A percentile compares a stretch with the other conserved stretches of the same genome.
Conservation (phyloP, 1,284 basidiomycete genomes). For the Ustilago sp. region DNA sequence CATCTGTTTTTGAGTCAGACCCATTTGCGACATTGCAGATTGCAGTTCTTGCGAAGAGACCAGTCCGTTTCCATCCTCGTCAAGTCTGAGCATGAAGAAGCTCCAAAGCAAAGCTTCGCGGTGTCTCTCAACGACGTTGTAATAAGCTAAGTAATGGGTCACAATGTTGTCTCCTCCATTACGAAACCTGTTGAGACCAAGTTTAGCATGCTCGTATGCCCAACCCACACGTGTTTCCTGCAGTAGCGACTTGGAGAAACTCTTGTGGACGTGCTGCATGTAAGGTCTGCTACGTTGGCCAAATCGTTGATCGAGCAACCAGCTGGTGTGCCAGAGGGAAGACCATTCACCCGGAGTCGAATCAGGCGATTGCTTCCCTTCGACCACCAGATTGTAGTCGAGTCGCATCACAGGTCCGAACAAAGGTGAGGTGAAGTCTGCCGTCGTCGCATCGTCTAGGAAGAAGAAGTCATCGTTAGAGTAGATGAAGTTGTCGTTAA, state of each 20-base stretch:
- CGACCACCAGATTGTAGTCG: conserved; percentile 42
- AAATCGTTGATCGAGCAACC: conserved; percentile 51
- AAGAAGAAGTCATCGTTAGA: conserved; percentile 63
- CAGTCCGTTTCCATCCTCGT: conserved; percentile 37
- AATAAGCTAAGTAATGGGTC: conserved; percentile 47
- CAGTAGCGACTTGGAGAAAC: conserved; percentile 36
- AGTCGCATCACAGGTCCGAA: conserved; percentile 56
- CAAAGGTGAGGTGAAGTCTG: conserved; percentile 48
- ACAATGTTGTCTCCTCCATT: conserved; percentile 42
- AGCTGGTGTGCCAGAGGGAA: conserved; percentile 33
- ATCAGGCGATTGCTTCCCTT: conserved; percentile 23
- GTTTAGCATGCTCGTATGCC: conserved; percentile 33
- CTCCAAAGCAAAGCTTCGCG: conserved; percentile 63
- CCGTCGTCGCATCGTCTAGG: conserved; percentile 18
- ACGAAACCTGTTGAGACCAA: conserved; percentile 42
- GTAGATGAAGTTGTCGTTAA: conserved; percentile 48
- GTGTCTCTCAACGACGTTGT: conserved; percentile 57
- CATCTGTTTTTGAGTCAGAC: conserved; percentile 19
- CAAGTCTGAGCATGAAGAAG: conserved; percentile 52
- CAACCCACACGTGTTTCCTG: conserved; percentile 44
- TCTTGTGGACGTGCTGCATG: conserved; percentile 47
- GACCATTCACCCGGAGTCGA: conserved; percentile 48
- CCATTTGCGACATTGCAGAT: conserved; percentile 25
- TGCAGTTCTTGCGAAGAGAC: conserved; percentile 19
- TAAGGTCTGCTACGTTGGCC: conserved; percentile 42